Percentiles rank a stretch among this genome's conserved stretches.
phyloP scores from a whole-genome alignment of 2,329 filamentous ascomycete species.

The Ceratocystis huliohia region DNA sequence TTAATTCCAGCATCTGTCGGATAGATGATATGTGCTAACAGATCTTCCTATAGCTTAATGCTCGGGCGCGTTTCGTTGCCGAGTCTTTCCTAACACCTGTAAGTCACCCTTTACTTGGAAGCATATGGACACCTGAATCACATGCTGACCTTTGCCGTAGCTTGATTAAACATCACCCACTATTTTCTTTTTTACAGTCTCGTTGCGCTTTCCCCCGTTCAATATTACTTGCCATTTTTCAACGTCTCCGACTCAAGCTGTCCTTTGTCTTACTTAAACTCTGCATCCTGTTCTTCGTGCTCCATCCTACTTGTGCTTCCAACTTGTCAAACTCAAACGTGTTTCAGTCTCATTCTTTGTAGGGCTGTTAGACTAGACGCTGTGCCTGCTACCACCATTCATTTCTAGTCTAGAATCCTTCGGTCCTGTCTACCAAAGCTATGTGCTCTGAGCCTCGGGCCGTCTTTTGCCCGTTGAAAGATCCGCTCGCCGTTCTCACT shows the following conservation, averaged over 20 bases:
- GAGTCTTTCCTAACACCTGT: constrained; percentile 96
- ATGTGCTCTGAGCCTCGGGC: not conserved
- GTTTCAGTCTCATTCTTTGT: not conserved
- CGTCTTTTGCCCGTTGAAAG: not conserved
- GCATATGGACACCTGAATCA: not conserved
- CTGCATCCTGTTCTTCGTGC: not conserved
- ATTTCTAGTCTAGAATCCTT: not conserved
- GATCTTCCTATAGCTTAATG: constrained; percentile 59
- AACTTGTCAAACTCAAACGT: not conserved
- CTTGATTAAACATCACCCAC: constrained; percentile 17
- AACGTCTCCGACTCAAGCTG: not conserved
- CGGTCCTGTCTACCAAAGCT: not conserved
- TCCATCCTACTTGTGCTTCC: not conserved
- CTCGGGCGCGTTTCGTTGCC: constrained; percentile 89
- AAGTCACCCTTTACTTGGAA: constrained; percentile 26
- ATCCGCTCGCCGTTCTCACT: not conserved
- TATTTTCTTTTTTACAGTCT: not conserved
- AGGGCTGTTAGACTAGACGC: not conserved
- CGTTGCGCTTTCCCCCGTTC: not conserved
- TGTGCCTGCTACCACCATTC: not conserved
- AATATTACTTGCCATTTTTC: constrained; percentile 5
- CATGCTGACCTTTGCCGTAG: constrained; percentile 1
- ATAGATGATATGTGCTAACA: not conserved
- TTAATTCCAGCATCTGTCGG: not conserved
- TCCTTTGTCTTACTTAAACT: not conserved